These are phyloP conservation scores for Mycena haematopus DNA, from an alignment of 768 basidiomycete genomes.

Conservation along the genomic window DNA sequence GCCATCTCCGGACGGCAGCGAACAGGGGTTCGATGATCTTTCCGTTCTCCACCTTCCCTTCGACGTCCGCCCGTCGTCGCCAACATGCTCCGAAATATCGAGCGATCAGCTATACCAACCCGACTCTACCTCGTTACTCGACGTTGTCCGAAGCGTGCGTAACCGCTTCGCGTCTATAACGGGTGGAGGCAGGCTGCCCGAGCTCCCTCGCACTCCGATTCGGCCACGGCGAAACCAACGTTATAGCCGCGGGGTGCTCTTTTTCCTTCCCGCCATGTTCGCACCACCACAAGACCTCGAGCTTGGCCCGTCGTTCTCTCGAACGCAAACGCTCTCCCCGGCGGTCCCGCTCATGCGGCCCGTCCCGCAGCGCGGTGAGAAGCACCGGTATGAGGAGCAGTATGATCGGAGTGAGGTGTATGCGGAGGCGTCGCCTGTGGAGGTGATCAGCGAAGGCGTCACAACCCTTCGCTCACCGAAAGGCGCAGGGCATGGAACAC, in stretches of 20 bases:
- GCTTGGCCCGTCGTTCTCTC: conserved; percentile 41
- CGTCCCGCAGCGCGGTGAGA: conserved; percentile 30
- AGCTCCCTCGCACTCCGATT: conserved; percentile 50
- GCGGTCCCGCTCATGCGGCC: conserved; percentile 37
- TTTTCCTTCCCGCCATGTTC: conserved; percentile 85
- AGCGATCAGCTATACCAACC: conserved; percentile 52
- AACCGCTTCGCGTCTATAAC: conserved; percentile 60
- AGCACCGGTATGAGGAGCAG: conserved; percentile 28
- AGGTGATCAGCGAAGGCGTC: conserved; percentile 28
- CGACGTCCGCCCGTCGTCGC: conserved; percentile 62
- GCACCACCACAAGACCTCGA: conserved; percentile 58
- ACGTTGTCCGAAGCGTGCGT: conserved; percentile 61
- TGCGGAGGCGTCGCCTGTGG: conserved; percentile 29
- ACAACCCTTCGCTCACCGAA: conserved; percentile 26
- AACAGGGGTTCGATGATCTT: conserved; percentile 53
- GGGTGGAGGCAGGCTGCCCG: conserved; percentile 41
- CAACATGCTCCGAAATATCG: conserved; percentile 56
- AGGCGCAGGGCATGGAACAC: conserved; percentile 22
- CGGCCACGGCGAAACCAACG: conserved; percentile 49
- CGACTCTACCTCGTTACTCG: conserved; percentile 54
- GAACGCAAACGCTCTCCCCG: conserved; percentile 32
- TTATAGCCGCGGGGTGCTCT: conserved; percentile 66
- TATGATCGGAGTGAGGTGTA: conserved; percentile 25
- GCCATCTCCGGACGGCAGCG: conserved; percentile 48
- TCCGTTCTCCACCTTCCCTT: conserved; percentile 71